Evolutionary conservation across 441 rosid species (phyloP).

Genomic region (Pelargonium myrrhifolium): DNA sequence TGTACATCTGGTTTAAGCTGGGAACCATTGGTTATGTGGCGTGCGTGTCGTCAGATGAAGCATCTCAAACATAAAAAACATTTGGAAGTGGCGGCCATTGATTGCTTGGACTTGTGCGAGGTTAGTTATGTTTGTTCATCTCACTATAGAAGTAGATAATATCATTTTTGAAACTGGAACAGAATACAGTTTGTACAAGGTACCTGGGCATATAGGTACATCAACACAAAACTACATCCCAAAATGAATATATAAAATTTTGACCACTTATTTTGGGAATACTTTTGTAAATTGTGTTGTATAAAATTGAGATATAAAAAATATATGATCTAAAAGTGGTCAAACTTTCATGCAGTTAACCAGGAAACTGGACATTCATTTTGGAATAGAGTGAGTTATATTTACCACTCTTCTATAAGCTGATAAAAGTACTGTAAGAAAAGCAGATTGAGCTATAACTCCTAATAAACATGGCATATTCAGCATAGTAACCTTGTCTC

Average conservation of each 20-base stretch:
- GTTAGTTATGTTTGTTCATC: constrained; percentile 36
- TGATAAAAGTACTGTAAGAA: no score
- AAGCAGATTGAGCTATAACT: no score
- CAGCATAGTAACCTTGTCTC: neutral
- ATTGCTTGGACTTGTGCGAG: constrained; percentile 74
- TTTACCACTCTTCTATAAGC: no score
- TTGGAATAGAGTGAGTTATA: neutral
- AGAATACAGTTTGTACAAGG: neutral
- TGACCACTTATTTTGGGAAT: no score
- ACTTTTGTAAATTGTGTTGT: no score
- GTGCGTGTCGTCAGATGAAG: constrained; percentile 61
- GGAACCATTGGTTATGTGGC: constrained; percentile 94
- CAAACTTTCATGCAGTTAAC: no score
- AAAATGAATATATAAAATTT: no score
- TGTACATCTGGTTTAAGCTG: constrained; percentile 72
- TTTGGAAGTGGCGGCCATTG: constrained; percentile 48
- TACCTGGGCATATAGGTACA: neutral
- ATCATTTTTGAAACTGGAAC: neutral
- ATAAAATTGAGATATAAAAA: no score
- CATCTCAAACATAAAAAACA: constrained; percentile 29
- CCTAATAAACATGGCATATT: no score
- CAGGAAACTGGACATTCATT: no score
- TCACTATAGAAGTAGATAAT: constrained; percentile 2
- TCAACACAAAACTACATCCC: no score
- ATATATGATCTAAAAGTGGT: no score